A percentile compares a stretch with the other conserved stretches of the same genome.
These are phyloP conservation scores for Bothriochloa decipiens DNA, from an alignment of 176 grass and related monocot genomes.

Conservation along the genomic window DNA sequence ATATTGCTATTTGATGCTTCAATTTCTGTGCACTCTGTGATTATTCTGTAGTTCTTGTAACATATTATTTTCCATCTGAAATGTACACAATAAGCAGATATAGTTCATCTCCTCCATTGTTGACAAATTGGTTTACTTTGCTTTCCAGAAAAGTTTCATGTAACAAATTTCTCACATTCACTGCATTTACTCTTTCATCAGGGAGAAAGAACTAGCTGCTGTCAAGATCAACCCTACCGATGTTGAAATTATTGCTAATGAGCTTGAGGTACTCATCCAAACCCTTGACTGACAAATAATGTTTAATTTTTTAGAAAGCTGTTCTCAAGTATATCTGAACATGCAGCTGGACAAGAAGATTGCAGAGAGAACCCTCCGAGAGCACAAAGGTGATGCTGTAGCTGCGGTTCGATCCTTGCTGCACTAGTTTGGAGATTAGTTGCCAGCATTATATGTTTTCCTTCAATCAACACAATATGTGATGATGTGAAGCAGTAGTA, in stretches of 20 bases:
- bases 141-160: not conserved
- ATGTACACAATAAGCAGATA: not conserved
- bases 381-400: constrained; percentile 91
- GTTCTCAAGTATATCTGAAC: constrained; percentile 25
- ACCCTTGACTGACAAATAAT: not conserved
- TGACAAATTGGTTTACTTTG: not conserved
- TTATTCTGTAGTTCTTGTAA: not conserved
- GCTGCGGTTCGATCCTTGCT: constrained; percentile 78
- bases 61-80: not conserved
- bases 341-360: constrained; percentile 94
- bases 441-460: not conserved
- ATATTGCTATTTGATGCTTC: not conserved
- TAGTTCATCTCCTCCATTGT: not conserved
- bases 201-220: constrained; percentile 95
- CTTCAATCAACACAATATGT: not conserved
- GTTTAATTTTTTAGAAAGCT: not conserved
- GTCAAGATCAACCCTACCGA: constrained; percentile 92
- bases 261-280: constrained; percentile 72
- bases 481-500: not conserved
- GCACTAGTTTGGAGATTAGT: constrained; percentile 27
- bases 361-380: constrained; percentile 87
- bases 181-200: constrained; percentile 30
- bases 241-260: constrained; percentile 90
- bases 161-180: not conserved
- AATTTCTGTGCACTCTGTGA: not conserved